Evolutionary conservation across 805 yeast genomes (phyloP).

Genomic region (Teunomyces cretensis): DNA sequence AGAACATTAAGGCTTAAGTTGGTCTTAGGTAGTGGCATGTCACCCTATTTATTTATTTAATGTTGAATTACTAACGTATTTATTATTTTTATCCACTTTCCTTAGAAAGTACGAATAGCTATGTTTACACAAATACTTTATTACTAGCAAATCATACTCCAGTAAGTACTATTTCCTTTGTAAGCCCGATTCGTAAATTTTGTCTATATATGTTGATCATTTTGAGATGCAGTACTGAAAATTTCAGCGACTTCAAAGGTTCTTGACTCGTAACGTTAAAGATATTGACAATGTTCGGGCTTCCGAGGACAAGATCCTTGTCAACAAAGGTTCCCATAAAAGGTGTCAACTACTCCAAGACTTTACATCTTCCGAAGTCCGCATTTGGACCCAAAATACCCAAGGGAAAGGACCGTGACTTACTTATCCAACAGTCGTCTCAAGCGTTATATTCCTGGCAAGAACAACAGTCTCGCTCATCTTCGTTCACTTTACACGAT

Average conservation of each 20-base stretch:
- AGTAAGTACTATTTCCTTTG: no score
- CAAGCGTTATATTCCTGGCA: constrained; percentile 67
- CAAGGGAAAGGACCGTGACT: constrained; percentile 36
- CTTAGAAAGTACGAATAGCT: background rate
- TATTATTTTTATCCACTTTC: background rate
- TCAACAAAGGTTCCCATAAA: background rate
- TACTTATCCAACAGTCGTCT: constrained; percentile 51
- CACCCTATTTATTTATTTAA: constrained; percentile 11
- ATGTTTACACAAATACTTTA: background rate
- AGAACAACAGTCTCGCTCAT: constrained; percentile 7
- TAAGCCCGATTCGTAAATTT: no score
- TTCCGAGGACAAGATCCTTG: background rate
- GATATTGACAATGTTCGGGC: background rate
- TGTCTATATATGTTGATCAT: no score
- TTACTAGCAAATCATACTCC: no score
- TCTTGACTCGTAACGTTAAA: background rate
- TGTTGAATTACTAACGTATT: constrained; percentile 9
- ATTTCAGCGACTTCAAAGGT: background rate
- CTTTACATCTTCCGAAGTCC: constrained; percentile 67
- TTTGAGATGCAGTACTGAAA: background rate
- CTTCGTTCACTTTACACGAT: constrained; percentile 74
- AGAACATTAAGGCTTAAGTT: constrained; percentile 29
- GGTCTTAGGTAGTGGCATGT: background rate
- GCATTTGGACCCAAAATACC: constrained; percentile 55
- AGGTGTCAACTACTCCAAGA: constrained; percentile 40